A percentile compares a stretch with the other conserved stretches of the same genome.
Evolutionary conservation across 2,329 filamentous ascomycete species (phyloP).

Genomic region (Diaporthe longicolla): DNA sequence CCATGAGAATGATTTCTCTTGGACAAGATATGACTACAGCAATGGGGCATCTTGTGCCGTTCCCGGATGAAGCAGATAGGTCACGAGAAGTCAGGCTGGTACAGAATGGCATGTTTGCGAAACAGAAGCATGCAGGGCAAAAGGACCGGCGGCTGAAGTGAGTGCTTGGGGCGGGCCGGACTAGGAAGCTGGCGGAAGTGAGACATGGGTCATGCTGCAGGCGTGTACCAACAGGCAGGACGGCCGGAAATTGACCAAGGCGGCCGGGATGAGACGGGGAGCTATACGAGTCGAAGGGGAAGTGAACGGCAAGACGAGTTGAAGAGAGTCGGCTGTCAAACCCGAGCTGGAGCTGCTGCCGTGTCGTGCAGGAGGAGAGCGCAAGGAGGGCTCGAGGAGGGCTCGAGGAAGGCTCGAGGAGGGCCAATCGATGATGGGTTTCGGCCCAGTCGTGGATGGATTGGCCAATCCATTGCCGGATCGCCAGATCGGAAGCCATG

Average conservation of each 20-base stretch:
- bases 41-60: not conserved
- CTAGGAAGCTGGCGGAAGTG: conserved; percentile 30
- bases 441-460: not conserved
- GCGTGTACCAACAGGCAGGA: conserved; percentile 28
- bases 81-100: not conserved
- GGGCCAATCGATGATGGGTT: no score
- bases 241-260: conserved; percentile 22
- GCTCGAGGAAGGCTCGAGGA: no score
- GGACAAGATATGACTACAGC: not conserved
- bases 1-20: not conserved
- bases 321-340: conserved; percentile 3
- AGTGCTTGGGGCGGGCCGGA: conserved; percentile 1
- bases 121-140: conserved; percentile 21
- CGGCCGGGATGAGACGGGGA: not conserved
- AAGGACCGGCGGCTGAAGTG: conserved; percentile 21
- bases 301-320: not conserved
- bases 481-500: not conserved
- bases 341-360: not conserved
- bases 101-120: conserved; percentile 8
- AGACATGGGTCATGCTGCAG: conserved; percentile 26
- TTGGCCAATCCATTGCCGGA: not conserved
- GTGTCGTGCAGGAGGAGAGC: not conserved
- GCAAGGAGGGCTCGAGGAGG: no score
- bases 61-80: not conserved
- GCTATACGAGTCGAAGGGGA: no score